Evolutionary conservation across 1,284 basidiomycete species (phyloP).

Genomic region (Papiliotrema laurentii): DNA sequence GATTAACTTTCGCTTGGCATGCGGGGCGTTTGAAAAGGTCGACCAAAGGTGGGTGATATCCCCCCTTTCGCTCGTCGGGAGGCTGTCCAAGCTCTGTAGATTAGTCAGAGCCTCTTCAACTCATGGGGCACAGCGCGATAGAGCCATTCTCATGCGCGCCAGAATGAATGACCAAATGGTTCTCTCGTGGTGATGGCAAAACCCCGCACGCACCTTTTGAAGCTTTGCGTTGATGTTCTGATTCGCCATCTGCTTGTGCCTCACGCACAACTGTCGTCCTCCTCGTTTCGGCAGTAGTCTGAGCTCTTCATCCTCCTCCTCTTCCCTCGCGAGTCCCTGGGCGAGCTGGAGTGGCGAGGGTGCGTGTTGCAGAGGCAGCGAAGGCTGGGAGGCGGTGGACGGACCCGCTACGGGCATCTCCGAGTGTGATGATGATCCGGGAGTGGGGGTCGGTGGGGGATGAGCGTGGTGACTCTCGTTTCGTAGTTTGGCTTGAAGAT

Average conservation of each 20-base stretch:
- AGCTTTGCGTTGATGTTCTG: slow-evolving; percentile 88
- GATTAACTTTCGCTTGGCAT: slow-evolving; percentile 84
- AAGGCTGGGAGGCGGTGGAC: too few species aligned
- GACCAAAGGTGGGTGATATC: slow-evolving; percentile 94
- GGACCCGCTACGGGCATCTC: background rate
- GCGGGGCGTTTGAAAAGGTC: slow-evolving; percentile 90
- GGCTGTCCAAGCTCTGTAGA: slow-evolving; percentile 77
- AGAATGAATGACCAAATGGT: too few species aligned
- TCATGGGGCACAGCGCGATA: too few species aligned
- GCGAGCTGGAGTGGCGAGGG: too few species aligned
- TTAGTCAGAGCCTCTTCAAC: too few species aligned
- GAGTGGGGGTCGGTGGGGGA: too few species aligned
- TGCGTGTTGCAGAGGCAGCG: too few species aligned
- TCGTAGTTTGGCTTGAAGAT: too few species aligned
- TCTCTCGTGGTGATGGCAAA: too few species aligned
- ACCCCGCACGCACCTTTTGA: slow-evolving; percentile 66
- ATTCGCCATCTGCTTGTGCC: slow-evolving; percentile 95
- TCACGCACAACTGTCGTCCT: slow-evolving; percentile 44
- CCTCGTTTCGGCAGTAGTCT: slow-evolving; percentile 32
- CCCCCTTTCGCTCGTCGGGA: slow-evolving; percentile 83
- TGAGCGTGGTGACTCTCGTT: too few species aligned
- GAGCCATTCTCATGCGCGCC: too few species aligned
- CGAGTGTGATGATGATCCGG: too few species aligned
- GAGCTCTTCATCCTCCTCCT: slow-evolving; percentile 3
- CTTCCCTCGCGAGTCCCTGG: background rate